Conservation (phyloP, 768 basidiomycete species). For the Suillus occidentalis region DNA sequence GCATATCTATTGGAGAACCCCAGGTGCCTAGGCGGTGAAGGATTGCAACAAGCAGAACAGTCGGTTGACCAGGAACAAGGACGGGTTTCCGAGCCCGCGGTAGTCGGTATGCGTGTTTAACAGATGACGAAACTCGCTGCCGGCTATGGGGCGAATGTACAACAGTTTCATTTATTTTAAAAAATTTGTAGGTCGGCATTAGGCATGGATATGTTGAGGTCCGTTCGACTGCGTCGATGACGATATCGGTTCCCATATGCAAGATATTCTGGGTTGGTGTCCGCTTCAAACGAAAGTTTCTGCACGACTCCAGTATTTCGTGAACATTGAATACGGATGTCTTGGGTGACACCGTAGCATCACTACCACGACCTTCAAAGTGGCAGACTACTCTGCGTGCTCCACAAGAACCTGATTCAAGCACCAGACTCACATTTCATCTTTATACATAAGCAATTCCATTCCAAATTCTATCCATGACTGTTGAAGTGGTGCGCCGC, state of each 20-base stretch:
- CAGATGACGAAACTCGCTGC: not conserved
- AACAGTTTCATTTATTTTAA: not conserved
- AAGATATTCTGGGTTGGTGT: not conserved
- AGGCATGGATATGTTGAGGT: not conserved
- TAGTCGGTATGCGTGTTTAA: not conserved
- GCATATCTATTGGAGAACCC: not conserved
- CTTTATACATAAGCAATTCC: no score
- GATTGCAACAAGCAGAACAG: not conserved
- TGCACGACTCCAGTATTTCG: not conserved
- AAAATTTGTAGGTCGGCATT: not conserved
- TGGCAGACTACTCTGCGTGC: not conserved
- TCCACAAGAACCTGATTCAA: not conserved
- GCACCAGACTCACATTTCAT: not conserved
- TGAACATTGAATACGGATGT: not conserved
- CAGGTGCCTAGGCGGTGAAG: not conserved
- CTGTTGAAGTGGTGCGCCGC: no score
- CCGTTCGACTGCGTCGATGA: not conserved
- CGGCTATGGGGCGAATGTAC: not conserved
- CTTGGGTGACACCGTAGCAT: not conserved
- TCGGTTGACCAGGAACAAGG: not conserved
- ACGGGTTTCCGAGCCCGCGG: not conserved
- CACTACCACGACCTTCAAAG: not conserved
- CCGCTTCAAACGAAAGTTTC: not conserved
- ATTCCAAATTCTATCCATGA: no score
- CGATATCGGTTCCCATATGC: not conserved